A percentile compares a stretch with the other conserved stretches of the same genome.
phyloP scores from a whole-genome alignment of 1,284 basidiomycete genomes.

The Golubevia sp. region DNA sequence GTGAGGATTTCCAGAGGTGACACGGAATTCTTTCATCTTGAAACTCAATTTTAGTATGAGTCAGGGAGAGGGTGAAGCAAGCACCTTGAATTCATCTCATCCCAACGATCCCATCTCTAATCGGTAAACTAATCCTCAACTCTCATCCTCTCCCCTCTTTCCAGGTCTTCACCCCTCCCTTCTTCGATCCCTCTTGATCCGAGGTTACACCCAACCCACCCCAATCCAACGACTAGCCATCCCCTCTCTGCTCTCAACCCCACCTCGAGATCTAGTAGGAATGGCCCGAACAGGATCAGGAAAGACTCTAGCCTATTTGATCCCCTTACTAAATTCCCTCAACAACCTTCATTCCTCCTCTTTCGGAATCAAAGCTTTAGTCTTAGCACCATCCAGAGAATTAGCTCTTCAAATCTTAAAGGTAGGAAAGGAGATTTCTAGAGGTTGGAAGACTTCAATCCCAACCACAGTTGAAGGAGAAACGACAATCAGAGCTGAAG shows the following conservation, averaged over 20 bases:
- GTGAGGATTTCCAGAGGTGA: too few species aligned
- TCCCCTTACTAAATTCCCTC: conserved; percentile 86
- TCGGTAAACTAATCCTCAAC: too few species aligned
- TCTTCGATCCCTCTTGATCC: conserved; percentile 81
- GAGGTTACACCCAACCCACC: conserved; percentile 92
- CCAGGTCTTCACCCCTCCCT: conserved; percentile 81
- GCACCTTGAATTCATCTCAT: neutral
- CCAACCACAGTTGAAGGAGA: neutral
- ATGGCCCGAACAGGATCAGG: conserved; percentile 99
- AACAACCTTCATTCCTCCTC: conserved; percentile 77
- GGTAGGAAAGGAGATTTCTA: conserved; percentile 88
- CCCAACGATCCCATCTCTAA: neutral
- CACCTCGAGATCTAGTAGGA: conserved; percentile 91
- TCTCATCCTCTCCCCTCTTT: neutral
- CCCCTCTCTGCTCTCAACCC: conserved; percentile 79
- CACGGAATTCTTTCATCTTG: conserved; percentile 1
- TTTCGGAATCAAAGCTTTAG: conserved; percentile 84
- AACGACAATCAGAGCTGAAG: conserved; percentile 55
- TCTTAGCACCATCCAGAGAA: conserved; percentile 90
- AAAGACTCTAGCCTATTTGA: conserved; percentile 94
- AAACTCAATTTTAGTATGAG: neutral
- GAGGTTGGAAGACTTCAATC: conserved; percentile 65
- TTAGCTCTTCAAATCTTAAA: conserved; percentile 90
- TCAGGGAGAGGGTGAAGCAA: conserved; percentile 1
- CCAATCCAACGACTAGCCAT: conserved; percentile 93